Evolutionary conservation across 805 yeast species (phyloP), one percentile per base, ranked within the genome.

Genomic region (Metschnikowia matae): DNA sequence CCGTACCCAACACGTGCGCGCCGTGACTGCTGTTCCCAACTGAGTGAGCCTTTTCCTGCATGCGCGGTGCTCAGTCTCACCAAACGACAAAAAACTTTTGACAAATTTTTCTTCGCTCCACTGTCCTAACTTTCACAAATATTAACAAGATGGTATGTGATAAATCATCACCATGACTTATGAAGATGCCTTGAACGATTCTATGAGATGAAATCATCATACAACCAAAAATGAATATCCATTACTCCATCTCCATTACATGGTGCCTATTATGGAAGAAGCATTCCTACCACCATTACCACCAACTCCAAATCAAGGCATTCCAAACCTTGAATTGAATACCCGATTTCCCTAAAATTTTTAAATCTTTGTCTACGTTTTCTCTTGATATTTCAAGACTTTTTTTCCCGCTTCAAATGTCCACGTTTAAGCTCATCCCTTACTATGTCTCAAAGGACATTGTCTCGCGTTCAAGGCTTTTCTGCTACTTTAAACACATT

Each of bases 71-170:
- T 39, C 53, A 48, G 51, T 44, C 56, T 44, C 55, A 49, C 50
- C 52, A 52, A 52, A 53, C 50, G 47, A 46, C 50, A 51, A 52
- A 54, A 56, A 56, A 51, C 53, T 56, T 56, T 50, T 51, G 48
- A 49, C 54, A 54, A 58, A 54, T 52, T 54, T 56, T 56, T 54
- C 52, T 52, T 54, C 54, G 51, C 47, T 47, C 50, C 53, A 39
- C 49, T 49, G 58, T 49, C 54, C 53, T 38, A 55, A 56, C 61
- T 56, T 51, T 53, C 54, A 52, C 60, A 54, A 52, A 54, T 49
- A 54, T 52, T 48, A 53, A 53, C 59, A 58, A 58, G 61, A 58
- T 58, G 61, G 61, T 58, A 58, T 58, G 61, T 58, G 53, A 35
- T 6, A 44, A 6, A 15, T 44, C 8, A 35, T 15, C 17, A 15